These are phyloP conservation scores for Zygotorulaspora chibaensis DNA, from an alignment of 805 yeast genomes.

Conservation along the genomic window DNA sequence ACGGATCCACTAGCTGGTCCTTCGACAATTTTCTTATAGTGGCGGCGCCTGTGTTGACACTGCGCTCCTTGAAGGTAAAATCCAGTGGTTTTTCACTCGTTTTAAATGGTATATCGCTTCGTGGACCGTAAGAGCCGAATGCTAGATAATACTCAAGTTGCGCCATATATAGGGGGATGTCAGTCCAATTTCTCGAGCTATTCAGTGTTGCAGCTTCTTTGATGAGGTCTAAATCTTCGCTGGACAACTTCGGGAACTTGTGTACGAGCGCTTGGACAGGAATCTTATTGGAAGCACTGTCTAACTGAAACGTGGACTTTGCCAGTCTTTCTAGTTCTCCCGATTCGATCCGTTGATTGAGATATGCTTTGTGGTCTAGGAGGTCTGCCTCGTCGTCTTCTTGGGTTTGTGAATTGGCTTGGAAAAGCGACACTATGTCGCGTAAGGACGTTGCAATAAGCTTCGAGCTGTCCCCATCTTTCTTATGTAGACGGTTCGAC, in stretches of 20 bases:
- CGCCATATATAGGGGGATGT: conserved; percentile 46
- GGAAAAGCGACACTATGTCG: conserved; percentile 27
- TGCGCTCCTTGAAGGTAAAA: conserved; percentile 46
- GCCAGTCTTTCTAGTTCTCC: conserved; percentile 19
- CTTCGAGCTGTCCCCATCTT: conserved; percentile 5
- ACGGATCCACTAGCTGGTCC: conserved; percentile 18
- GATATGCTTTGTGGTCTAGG: conserved; percentile 5
- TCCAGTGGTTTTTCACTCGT: conserved; percentile 44
- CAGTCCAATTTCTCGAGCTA: conserved; percentile 51
- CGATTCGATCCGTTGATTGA: conserved; percentile 10
- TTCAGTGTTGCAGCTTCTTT: conserved; percentile 27
- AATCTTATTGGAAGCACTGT: conserved; percentile 1
- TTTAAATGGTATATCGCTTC: conserved; percentile 51
- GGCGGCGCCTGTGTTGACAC: conserved; percentile 27
- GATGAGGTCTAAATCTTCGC: conserved; percentile 15
- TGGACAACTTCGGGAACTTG: conserved; percentile 12
- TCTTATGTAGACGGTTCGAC: conserved; percentile 17
- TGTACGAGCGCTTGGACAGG: conserved; percentile 4
- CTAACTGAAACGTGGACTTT: conserved; percentile 11
- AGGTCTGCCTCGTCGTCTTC: conserved; percentile 25
- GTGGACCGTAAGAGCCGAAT: conserved; percentile 68
- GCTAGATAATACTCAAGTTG: conserved; percentile 56
- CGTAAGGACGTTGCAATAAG: conserved; percentile 19
- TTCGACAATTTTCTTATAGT: conserved; percentile 16
- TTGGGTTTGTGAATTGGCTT: conserved; percentile 22